Base-by-base conservation (phyloP, 2,329 filamentous ascomycete genomes). In the Aspergillus tanneri region DNA sequence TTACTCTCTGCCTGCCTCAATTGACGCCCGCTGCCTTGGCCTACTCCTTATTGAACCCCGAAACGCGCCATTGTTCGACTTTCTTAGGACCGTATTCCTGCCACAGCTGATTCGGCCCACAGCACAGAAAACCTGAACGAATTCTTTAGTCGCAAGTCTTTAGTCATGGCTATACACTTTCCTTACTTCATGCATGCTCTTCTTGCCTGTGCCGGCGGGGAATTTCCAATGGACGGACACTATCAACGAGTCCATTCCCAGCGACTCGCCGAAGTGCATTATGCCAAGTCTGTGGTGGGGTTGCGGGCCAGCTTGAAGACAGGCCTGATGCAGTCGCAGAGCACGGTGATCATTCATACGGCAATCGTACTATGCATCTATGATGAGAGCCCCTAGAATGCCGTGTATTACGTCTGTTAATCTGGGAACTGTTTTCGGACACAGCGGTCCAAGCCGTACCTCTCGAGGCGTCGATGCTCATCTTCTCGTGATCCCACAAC, bases 161-260 rank as follows among this genome's bases (percentile, higher is more conserved):
- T 60, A 27, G 18, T 23, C 2, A 24, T 57, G 6, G 60, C 59
- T 2, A 27, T 51, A 10, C 23, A 43, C 7, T 22, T 32, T 1
- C 56, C 60, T 5, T 56, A 55, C 27, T 59, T 51, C 11, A 60
- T 61, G 57, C 54, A 61, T 38, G 52, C 57, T 5, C 47, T 61
- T 4, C 53, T 62, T 4, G 57, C 60, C 1, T 62, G 59, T 30
- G 56, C 47, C 46, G 59, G 54, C 1, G 53, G 54, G 1, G 59
- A 61, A 39, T 57, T 60, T 9, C 53, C 49, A 14, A 47, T 50
- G 11, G 24, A 55, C 7, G 40, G 39, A 10, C 2, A 21, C 8
- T 8, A 23, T 19, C 2, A 24, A 4, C 39, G 32, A 21, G 16
- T 6, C 2, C 14, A 47, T n/a, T 52, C 52, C 18, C 54, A 50